Evolutionary conservation across 2,329 filamentous ascomycete species (phyloP).

Genomic region (Pseudonectria buxi): DNA sequence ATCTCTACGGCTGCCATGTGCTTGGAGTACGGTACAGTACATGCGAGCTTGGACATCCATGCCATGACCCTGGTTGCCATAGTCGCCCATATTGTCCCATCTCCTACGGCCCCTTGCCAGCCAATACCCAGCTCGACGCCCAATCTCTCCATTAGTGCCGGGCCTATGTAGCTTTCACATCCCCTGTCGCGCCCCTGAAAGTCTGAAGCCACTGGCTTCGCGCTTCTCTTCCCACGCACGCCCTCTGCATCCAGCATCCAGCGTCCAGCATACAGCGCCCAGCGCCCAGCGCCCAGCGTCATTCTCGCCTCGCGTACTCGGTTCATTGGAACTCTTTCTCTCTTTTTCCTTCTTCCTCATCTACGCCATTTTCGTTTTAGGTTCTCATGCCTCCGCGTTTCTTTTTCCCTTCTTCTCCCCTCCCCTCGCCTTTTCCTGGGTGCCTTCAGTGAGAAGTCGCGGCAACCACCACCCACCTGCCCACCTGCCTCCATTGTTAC

Average conservation of each 20-base stretch:
- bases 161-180: constrained; percentile 6
- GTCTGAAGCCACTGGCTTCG: too few species aligned
- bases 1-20: too few species aligned
- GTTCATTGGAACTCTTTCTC: background rate
- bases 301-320: too few species aligned
- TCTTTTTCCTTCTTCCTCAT: constrained; percentile 8
- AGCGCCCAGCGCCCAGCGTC: too few species aligned
- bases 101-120: too few species aligned
- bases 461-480: too few species aligned
- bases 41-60: too few species aligned
- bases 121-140: constrained; percentile 10
- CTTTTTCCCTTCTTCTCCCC: constrained; percentile 17
- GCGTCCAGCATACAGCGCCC: background rate
- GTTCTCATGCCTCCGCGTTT: constrained; percentile 10
- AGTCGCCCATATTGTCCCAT: constrained; percentile 3
- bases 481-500: too few species aligned
- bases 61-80: background rate
- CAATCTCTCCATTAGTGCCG: constrained; percentile 10
- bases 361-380: constrained; percentile 10
- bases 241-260: constrained; percentile 1
- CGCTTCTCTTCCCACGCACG: too few species aligned
- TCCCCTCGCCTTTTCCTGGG: constrained; percentile 7
- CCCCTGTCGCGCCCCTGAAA: constrained; percentile 11
- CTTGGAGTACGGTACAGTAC: too few species aligned
- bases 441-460: background rate